These are phyloP conservation scores for Boletus speciosus DNA, from an alignment of 768 basidiomycete species.

Conservation along the genomic window DNA sequence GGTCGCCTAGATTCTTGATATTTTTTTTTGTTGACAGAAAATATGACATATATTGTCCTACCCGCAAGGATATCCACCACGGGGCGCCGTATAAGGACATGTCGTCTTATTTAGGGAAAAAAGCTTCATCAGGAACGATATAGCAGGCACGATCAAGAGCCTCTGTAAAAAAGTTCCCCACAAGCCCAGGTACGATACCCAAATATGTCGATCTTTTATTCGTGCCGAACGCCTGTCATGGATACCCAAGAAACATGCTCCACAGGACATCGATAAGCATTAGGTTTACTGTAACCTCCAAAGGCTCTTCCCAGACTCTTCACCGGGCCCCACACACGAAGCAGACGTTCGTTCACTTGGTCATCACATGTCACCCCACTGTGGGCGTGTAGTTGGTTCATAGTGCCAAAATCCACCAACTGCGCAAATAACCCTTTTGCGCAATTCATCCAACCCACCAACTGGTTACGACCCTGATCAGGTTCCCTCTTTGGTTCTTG, in stretches of 20 bases:
- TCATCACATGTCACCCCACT: slow-evolving; percentile 4
- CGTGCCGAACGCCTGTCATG: slow-evolving; percentile 2
- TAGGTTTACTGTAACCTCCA: background rate
- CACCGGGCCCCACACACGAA: background rate
- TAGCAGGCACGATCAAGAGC: slow-evolving; percentile 14
- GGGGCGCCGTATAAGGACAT: background rate
- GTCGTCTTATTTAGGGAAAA: background rate
- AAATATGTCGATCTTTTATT: slow-evolving; percentile 6
- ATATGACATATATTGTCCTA: background rate
- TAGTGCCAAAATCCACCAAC: slow-evolving; percentile 2
- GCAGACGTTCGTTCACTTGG: background rate
- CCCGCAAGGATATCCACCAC: background rate
- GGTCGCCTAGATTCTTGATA: background rate
- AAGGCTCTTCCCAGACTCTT: background rate
- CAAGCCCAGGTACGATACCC: slow-evolving; percentile 9
- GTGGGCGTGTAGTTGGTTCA: background rate
- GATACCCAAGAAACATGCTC: background rate
- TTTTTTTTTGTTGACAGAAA: background rate
- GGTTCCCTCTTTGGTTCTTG: slow-evolving; percentile 11
- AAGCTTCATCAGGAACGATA: background rate
- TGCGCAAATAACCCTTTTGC: slow-evolving; percentile 12
- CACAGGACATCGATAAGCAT: background rate
- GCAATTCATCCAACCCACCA: slow-evolving; percentile 11
- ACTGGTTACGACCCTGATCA: slow-evolving; percentile 7
- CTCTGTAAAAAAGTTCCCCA: background rate